Evolutionary conservation across 1,284 basidiomycete species (phyloP), one percentile per base, ranked within the genome.

Genomic region (Phylloboletellus chloephorus): DNA sequence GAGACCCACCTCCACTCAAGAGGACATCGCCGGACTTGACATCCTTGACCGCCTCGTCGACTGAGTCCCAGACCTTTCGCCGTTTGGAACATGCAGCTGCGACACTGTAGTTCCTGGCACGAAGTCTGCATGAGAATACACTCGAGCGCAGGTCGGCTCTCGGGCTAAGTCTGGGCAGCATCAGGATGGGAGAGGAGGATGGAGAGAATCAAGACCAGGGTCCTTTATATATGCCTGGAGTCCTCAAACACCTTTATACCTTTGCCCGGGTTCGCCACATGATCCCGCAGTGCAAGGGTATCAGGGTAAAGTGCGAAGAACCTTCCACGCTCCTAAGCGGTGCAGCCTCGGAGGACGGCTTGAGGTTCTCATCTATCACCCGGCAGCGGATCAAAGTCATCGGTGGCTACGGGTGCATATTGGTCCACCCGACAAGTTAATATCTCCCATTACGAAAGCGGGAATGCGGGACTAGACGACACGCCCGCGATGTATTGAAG

Each of bases 11-110:
- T 69, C 84, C 88, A 48, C 83, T 85, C 22, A 94, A 69, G 20
- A 94, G 56, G 17, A 78, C 68, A 48, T 82, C 78, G 13, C 88
- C 88, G 3, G 79, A 78, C 70, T 86, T 82, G 58, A 92, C 69
- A 56, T 88, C 88, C 59, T 76, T 74, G 46, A 93, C 73, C 1
- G 88, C 89, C 45, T 88, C 84, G 33, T 89, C 84, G 0, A 72
- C 81, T 5, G 77, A 82, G n/a, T 68, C 65, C 79, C 82, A 92
- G 19, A 92, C 69, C 64, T 92, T 93, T 17, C 72, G 67, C 48
- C 70, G 74, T 41, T 61, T 67, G n/a, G 11, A 26, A 11, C 30
- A 35, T 28, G 51, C 9, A 13, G 44, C 17, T 1, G 24, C 20
- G 7, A 41, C 28, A 8, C 41, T 44, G 33, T 54, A 41, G 11